Evolutionary conservation across 306 rosid genomes (phyloP).

Genomic region (Inga oerstediana): DNA sequence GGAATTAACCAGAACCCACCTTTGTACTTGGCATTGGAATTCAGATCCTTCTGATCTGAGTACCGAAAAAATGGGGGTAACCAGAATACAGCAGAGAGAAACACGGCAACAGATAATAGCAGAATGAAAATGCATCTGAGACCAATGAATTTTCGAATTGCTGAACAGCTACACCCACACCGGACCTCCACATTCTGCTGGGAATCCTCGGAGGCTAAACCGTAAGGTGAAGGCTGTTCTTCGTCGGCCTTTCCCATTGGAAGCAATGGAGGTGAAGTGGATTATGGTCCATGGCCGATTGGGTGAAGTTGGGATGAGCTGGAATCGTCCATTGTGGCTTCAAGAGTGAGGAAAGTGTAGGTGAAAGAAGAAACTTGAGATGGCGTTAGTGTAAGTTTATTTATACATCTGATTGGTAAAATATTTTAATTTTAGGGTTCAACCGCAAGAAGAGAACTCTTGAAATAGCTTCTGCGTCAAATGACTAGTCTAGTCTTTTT

Average conservation of each 20-base stretch:
- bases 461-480: constrained; percentile 48
- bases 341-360: constrained; percentile 13
- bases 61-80: constrained; percentile 69
- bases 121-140: constrained; percentile 71
- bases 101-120: constrained; percentile 60
- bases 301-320: constrained; percentile 34
- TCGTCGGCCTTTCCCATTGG: constrained; percentile 84
- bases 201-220: constrained; percentile 37
- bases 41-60: constrained; percentile 64
- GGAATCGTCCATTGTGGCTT: constrained; percentile 49
- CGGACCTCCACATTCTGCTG: constrained; percentile 46
- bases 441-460: constrained; percentile 22
- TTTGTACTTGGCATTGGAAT: constrained; percentile 55
- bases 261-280: constrained; percentile 51
- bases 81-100: constrained; percentile 88
- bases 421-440: constrained; percentile 51
- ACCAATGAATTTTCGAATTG: constrained; percentile 57
- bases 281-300: constrained; percentile 47
- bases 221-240: constrained; percentile 49
- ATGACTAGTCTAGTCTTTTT: constrained; percentile 43
- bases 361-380: neutral
- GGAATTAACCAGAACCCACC: constrained; percentile 43
- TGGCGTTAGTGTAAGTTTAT: neutral
- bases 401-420: neutral
- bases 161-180: constrained; percentile 49